Evolutionary conservation across 1,284 basidiomycete species (phyloP).

Genomic region (Sporisorium reilianum): DNA sequence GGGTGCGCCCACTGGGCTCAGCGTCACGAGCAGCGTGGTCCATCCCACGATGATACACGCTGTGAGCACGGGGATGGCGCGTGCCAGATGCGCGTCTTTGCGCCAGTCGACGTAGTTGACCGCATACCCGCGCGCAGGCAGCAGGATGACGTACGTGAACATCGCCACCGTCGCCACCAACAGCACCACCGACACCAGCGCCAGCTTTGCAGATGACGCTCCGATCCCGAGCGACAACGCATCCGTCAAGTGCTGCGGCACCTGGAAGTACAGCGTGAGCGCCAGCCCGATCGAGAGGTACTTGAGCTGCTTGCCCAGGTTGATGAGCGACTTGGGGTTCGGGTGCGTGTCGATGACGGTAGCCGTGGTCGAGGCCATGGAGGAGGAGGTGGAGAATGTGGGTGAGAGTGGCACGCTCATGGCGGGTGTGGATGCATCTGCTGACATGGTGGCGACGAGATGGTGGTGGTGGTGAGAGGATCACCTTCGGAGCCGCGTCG

Average conservation of each 20-base stretch:
- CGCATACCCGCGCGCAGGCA: constrained; percentile 34
- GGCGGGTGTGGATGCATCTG: too few species aligned
- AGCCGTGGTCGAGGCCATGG: constrained; percentile 24
- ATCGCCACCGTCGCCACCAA: constrained; percentile 28
- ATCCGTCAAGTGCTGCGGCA: constrained; percentile 29
- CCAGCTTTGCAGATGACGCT: constrained; percentile 9
- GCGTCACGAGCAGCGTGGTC: constrained; percentile 27
- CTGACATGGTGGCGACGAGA: neutral
- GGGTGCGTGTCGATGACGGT: constrained; percentile 33
- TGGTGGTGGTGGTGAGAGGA: constrained; percentile 4
- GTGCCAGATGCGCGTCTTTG: constrained; percentile 14
- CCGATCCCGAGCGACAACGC: constrained; percentile 12
- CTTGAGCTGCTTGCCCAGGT: constrained; percentile 55
- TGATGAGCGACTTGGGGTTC: constrained; percentile 35
- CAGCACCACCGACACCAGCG: constrained; percentile 16
- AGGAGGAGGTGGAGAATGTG: constrained; percentile 25
- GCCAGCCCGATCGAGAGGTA: constrained; percentile 37
- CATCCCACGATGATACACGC: constrained; percentile 46
- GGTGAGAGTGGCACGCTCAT: constrained; percentile 25
- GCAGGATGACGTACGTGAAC: constrained; percentile 36
- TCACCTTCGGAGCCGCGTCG: too few species aligned
- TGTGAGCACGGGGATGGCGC: constrained; percentile 38
- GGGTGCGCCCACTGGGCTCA: constrained; percentile 45
- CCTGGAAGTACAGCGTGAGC: constrained; percentile 43
- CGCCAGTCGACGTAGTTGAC: constrained; percentile 46